Evolutionary conservation across 805 yeast genomes (phyloP).

Genomic region (Lachancea meyersii): DNA sequence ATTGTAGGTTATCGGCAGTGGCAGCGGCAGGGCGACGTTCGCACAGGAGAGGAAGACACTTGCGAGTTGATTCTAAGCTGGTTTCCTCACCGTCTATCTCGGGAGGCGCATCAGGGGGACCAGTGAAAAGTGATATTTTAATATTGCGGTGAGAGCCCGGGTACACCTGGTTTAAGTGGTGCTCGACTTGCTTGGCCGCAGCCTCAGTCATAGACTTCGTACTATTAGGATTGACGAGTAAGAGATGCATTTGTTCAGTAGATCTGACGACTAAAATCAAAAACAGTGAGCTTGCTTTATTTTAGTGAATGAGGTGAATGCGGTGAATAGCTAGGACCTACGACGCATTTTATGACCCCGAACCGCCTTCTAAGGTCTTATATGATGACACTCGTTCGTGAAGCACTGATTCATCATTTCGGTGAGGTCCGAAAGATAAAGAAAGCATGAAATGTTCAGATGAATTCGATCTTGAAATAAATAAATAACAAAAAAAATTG

Average conservation of each 20-base stretch:
- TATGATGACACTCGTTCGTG: no score
- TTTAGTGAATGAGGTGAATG: neutral
- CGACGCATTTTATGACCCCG: no score
- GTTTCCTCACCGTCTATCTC: conserved; percentile 21
- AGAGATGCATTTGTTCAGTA: conserved; percentile 9
- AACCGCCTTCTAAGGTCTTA: no score
- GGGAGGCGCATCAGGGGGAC: conserved; percentile 19
- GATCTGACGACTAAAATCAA: neutral
- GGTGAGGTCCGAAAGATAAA: neutral
- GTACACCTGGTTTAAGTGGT: conserved; percentile 10
- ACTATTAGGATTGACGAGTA: conserved; percentile 25
- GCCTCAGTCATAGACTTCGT: conserved; percentile 20
- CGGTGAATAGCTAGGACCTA: no score
- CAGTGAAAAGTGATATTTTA: conserved; percentile 15
- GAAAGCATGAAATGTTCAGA: no score
- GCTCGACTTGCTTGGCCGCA: conserved; percentile 8
- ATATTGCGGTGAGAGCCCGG: conserved; percentile 1
- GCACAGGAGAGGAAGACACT: conserved; percentile 17
- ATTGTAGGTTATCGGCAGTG: conserved; percentile 2
- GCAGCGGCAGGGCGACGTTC: conserved; percentile 4
- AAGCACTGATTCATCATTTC: neutral
- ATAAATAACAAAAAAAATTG: neutral
- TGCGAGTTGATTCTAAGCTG: conserved; percentile 15
- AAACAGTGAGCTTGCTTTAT: neutral
- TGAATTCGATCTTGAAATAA: neutral